A percentile compares a stretch with the other conserved stretches of the same genome.
Conservation (phyloP, 768 basidiomycete species). For the Boletellus emodensis region DNA sequence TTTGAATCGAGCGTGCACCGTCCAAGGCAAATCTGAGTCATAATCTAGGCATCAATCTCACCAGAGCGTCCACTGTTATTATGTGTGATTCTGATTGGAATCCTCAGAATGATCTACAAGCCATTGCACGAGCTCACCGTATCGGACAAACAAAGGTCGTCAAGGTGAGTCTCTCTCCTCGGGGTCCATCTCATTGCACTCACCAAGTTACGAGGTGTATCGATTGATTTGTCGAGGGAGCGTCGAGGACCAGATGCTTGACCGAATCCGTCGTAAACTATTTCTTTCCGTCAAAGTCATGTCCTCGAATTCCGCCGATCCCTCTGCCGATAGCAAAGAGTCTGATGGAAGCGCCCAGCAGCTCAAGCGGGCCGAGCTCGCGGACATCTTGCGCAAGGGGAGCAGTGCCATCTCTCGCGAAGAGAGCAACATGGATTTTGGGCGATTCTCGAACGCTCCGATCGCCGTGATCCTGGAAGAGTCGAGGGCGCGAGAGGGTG, state of each 20-base stretch:
- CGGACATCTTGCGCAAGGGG: slow-evolving; percentile 55
- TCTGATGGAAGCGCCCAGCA: slow-evolving; percentile 26
- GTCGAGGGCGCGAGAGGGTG: slow-evolving; percentile 41
- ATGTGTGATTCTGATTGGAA: slow-evolving; percentile 75
- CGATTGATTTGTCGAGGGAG: slow-evolving; percentile 64
- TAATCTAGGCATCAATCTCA: slow-evolving; percentile 68
- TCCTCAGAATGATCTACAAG: slow-evolving; percentile 78
- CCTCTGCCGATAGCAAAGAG: slow-evolving; percentile 11
- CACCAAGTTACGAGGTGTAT: slow-evolving; percentile 46
- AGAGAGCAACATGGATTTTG: slow-evolving; percentile 39
- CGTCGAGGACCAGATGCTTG: slow-evolving; percentile 76
- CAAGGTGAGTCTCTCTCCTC: slow-evolving; percentile 36
- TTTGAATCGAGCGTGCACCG: background rate
- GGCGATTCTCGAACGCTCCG: slow-evolving; percentile 41
- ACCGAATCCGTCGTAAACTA: slow-evolving; percentile 66
- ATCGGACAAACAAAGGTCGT: slow-evolving; percentile 74
- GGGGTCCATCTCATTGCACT: background rate
- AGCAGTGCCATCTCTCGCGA: slow-evolving; percentile 48
- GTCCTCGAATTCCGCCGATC: slow-evolving; percentile 34
- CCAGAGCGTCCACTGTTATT: slow-evolving; percentile 75
- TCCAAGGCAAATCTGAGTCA: slow-evolving; percentile 15
- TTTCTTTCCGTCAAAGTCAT: slow-evolving; percentile 64
- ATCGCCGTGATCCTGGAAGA: slow-evolving; percentile 43
- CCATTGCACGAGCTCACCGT: slow-evolving; percentile 80
- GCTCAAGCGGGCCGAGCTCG: slow-evolving; percentile 43